These are phyloP conservation scores for Zizania palustris DNA, from an alignment of 202 grass and related monocot species.

Conservation along the genomic window DNA sequence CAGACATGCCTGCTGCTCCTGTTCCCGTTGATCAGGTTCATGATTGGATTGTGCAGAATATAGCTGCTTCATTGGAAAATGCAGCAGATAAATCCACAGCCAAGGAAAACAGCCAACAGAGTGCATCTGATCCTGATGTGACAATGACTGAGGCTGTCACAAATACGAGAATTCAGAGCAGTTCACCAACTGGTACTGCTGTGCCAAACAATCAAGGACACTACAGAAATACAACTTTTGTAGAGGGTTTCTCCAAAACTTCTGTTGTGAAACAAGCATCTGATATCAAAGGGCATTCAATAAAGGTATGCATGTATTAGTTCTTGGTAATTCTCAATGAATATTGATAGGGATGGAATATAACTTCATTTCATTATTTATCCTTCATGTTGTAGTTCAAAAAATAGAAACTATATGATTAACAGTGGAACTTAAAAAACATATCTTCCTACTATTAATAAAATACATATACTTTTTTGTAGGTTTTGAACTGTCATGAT, in stretches of 20 bases:
- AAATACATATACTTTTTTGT: slow-evolving; percentile 16
- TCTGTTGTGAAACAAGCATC: slow-evolving; percentile 84
- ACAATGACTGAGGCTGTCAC: slow-evolving; percentile 78
- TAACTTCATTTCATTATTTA: not conserved
- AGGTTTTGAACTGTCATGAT: slow-evolving; percentile 90
- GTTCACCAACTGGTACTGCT: slow-evolving; percentile 40
- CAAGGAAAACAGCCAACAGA: slow-evolving; percentile 60
- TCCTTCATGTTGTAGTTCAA: not conserved
- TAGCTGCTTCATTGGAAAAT: slow-evolving; percentile 73
- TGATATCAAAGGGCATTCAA: slow-evolving; percentile 88
- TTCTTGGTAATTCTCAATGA: not conserved
- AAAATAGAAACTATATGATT: slow-evolving; percentile 10
- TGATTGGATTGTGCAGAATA: slow-evolving; percentile 83
- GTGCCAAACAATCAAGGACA: slow-evolving; percentile 53
- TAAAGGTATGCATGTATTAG: slow-evolving; percentile 65
- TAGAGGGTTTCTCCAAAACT: slow-evolving; percentile 93
- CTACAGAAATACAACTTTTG: slow-evolving; percentile 71
- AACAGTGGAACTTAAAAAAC: not conserved
- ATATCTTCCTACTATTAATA: not conserved
- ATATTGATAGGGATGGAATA: slow-evolving; percentile 1
- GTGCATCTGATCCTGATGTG: slow-evolving; percentile 72
- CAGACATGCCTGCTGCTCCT: slow-evolving; percentile 89
- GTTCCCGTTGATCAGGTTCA: slow-evolving; percentile 72
- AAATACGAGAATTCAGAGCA: slow-evolving; percentile 60
- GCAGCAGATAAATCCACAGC: slow-evolving; percentile 60